These are phyloP conservation scores for Colletotrichum euphorbiae DNA, from an alignment of 2,329 filamentous ascomycete genomes.

Conservation along the genomic window DNA sequence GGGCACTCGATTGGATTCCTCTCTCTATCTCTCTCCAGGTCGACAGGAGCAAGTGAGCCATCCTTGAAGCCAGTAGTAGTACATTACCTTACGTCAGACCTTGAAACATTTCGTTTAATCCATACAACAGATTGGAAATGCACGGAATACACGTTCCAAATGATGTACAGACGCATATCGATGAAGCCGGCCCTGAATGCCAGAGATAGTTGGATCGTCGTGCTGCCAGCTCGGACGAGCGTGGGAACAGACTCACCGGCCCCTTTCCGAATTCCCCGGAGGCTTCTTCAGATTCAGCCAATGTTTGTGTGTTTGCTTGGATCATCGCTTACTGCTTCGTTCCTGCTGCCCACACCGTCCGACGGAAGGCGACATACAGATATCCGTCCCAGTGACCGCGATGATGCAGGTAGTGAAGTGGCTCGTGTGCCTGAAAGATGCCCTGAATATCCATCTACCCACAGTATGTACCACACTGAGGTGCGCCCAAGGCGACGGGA, in stretches of 20 bases:
- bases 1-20: background rate
- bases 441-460: background rate
- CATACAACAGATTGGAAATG: no score
- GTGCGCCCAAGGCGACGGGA: no score
- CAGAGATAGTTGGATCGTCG: background rate
- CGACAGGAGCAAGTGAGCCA: no score
- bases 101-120: no score
- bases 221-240: slow-evolving; percentile 8
- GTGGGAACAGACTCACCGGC: background rate
- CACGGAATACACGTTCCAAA: no score
- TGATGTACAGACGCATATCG: no score
- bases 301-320: background rate
- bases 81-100: no score
- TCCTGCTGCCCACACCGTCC: slow-evolving; percentile 5
- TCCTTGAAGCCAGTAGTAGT: no score
- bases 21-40: background rate
- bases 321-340: background rate
- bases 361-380: background rate
- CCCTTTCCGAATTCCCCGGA: slow-evolving; percentile 12
- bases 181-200: no score
- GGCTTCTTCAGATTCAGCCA: slow-evolving; percentile 14
- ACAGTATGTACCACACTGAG: background rate
- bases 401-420: background rate
- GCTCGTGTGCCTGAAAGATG: slow-evolving; percentile 4
- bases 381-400: background rate